Evolutionary conservation across 2,329 filamentous ascomycete genomes (phyloP), one percentile per base, ranked within the genome.

Genomic region (Monosporascus ibericus): DNA sequence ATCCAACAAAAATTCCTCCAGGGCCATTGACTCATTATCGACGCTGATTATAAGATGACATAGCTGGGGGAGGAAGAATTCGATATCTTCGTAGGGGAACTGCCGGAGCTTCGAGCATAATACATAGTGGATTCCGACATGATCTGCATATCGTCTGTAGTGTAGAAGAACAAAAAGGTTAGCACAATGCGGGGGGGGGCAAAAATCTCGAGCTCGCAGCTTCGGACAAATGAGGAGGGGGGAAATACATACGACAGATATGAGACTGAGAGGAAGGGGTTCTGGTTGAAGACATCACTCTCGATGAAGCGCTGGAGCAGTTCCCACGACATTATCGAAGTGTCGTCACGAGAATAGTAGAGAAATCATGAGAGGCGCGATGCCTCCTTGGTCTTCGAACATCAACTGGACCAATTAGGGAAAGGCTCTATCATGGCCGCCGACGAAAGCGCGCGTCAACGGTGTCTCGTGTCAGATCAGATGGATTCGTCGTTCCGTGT

Each of bases 241-340:
- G 49, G 18, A 30, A 36, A 47, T 58, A 77, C 86, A 81, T 78
- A 92, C 88, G 88, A 89, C 67, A 94, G 84, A 74, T 94, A 94
- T 60, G 88, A 90, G 69, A 94, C 89, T 56, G 88, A 87, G 71
- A 94, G 85, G 72, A 91, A 92, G 58, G 90, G 88, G 74, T 92
- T 87, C 75, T 88, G 86, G 77, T 92, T 92, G 80, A 94, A 94
- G 78, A 94, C 88, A 79, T 94, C 89, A 77, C 87, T 91, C 81
- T 92, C 88, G 77, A 94, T 85, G 82, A 92, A 92, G 73, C 89
- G 85, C 79, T 90, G 87, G 70, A 94, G 81, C 76, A 94, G 79
- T 78, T 92, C 87, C 88, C 88, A 92, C 77, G 85, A 87, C 85
- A 86, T 86, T 46, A 76, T 71, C 70, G 65, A 70, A 62, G 60